A percentile compares a stretch with the other conserved stretches of the same genome.
Evolutionary conservation across 768 basidiomycete genomes (phyloP).

Genomic region (Tulasnella sp.): DNA sequence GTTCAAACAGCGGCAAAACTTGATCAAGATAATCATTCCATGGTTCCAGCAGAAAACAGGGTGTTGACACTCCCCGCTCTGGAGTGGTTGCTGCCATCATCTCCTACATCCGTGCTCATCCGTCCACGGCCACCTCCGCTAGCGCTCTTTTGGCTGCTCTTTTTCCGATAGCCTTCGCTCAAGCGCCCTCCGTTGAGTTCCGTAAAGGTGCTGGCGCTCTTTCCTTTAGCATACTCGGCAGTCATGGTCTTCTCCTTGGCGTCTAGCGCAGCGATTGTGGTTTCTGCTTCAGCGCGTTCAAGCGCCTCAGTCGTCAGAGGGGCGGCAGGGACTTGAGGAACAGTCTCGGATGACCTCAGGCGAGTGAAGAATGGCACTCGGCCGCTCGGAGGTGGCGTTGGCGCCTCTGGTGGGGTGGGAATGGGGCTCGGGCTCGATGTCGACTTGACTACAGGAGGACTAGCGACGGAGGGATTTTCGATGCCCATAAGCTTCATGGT

Average conservation of each 20-base stretch:
- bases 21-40: background rate
- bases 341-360: slow-evolving; percentile 44
- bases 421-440: slow-evolving; percentile 35
- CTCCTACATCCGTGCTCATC: slow-evolving; percentile 39
- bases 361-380: slow-evolving; percentile 65
- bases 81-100: slow-evolving; percentile 24
- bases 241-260: slow-evolving; percentile 69
- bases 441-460: slow-evolving; percentile 43
- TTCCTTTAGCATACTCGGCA: slow-evolving; percentile 72
- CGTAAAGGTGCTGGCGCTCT: slow-evolving; percentile 64
- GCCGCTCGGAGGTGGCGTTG: slow-evolving; percentile 39
- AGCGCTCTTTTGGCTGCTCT: slow-evolving; percentile 43
- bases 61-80: slow-evolving; percentile 29
- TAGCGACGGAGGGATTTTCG: slow-evolving; percentile 55
- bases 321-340: slow-evolving; percentile 44
- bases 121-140: slow-evolving; percentile 50
- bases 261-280: slow-evolving; percentile 71
- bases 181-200: slow-evolving; percentile 54
- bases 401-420: slow-evolving; percentile 33
- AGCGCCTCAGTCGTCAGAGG: slow-evolving; percentile 67
- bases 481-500: slow-evolving; percentile 96
- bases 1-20: background rate
- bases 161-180: slow-evolving; percentile 33
- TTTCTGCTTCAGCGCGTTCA: slow-evolving; percentile 74
- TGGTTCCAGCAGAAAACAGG: slow-evolving; percentile 22